Evolutionary conservation across 768 basidiomycete genomes (phyloP).

Genomic region (Lentinula guzmanii): DNA sequence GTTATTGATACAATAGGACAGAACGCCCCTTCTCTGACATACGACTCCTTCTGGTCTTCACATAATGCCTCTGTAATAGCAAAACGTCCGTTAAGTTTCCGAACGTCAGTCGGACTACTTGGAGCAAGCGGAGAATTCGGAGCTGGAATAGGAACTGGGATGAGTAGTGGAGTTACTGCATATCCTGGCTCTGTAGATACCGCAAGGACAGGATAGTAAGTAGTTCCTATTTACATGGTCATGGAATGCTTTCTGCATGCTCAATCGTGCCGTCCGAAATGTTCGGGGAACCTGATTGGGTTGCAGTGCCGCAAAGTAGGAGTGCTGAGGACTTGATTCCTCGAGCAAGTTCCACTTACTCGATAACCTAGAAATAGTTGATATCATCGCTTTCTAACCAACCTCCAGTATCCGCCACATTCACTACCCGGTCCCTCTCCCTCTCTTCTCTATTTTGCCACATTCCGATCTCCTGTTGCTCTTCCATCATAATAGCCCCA

Average conservation of each 20-base stretch:
- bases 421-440: slow-evolving; percentile 9
- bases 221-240: too few relatives aligned
- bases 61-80: slow-evolving; percentile 25
- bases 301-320: too few relatives aligned
- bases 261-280: too few relatives aligned
- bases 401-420: slow-evolving; percentile 30
- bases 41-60: slow-evolving; percentile 61
- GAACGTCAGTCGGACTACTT: neutral
- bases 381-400: slow-evolving; percentile 61
- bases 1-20: neutral
- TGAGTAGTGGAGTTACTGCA: neutral
- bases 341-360: too few relatives aligned
- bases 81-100: neutral
- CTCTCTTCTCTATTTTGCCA: slow-evolving; percentile 13
- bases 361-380: slow-evolving; percentile 29
- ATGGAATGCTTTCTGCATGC: too few relatives aligned
- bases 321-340: too few relatives aligned
- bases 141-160: neutral
- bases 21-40: slow-evolving; percentile 33
- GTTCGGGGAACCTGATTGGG: too few relatives aligned
- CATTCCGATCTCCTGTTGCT: slow-evolving; percentile 10
- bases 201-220: too few relatives aligned
- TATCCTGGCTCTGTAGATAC: neutral
- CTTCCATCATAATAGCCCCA: neutral
- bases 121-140: neutral